Percentiles rank a stretch among this genome's conserved stretches.
phyloP scores from a whole-genome alignment of 2,329 filamentous ascomycete species.

The Ophiostoma himal-ulmi region DNA sequence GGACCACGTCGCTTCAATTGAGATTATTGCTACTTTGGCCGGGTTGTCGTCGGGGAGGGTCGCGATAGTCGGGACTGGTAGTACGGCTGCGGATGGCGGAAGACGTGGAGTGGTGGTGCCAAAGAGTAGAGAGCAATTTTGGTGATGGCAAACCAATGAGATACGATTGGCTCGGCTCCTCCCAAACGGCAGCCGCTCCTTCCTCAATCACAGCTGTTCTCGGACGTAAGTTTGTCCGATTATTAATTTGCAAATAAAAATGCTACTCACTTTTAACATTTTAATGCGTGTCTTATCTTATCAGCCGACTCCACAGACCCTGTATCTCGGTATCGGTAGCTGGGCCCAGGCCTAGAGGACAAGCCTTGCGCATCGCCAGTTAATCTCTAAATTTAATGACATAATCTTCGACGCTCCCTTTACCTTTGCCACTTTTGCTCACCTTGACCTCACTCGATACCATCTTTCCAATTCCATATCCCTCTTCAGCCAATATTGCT shows the following conservation, averaged over 20 bases:
- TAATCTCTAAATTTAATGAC: background rate
- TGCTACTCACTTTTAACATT: background rate
- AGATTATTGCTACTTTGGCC: background rate
- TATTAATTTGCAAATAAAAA: background rate
- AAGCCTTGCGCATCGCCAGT: background rate
- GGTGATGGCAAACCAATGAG: conserved; percentile 25
- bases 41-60: conserved; percentile 4
- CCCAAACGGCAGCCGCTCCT: background rate
- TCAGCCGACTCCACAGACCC: background rate
- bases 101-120: conserved; percentile 16
- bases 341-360: no score
- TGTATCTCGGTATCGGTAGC: background rate
- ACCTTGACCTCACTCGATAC: background rate
- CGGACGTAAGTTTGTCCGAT: conserved; percentile 18
- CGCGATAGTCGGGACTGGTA: background rate
- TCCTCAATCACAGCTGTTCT: background rate
- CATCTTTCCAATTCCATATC: background rate
- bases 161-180: conserved; percentile 23
- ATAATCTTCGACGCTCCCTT: background rate
- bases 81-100: conserved; percentile 1
- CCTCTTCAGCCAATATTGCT: background rate
- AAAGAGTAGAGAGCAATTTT: conserved; percentile 16
- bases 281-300: background rate
- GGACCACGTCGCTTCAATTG: background rate
- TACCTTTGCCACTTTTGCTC: background rate